Conservation (phyloP, 352 stramenopile species). For the Aphanomyces euteiches region DNA sequence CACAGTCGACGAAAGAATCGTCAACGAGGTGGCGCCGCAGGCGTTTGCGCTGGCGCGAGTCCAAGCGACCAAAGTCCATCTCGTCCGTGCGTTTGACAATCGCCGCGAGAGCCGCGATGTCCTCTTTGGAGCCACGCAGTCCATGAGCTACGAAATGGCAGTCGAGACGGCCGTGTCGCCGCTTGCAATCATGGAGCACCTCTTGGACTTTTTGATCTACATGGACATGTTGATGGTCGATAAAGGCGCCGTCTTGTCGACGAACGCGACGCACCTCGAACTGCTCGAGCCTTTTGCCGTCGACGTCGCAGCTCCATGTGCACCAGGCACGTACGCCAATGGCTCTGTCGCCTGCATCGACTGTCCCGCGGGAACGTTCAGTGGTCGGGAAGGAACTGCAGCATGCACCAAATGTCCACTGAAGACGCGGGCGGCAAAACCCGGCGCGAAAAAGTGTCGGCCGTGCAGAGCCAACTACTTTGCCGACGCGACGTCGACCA, state of each 20-base stretch:
- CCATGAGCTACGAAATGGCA: no score
- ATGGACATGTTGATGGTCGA: constrained; percentile 15
- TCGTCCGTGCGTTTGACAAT: not conserved
- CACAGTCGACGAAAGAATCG: not conserved
- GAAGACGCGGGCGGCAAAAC: not conserved
- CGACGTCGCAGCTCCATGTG: not conserved
- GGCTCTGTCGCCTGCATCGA: not conserved
- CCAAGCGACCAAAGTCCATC: no score
- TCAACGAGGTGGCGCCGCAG: not conserved
- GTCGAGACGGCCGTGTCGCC: not conserved
- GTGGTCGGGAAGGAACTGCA: not conserved
- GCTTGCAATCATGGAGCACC: not conserved
- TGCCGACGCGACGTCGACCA: not conserved
- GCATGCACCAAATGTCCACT: not conserved
- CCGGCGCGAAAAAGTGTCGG: not conserved
- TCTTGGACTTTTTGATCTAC: not conserved
- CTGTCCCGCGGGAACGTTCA: constrained; percentile 2
- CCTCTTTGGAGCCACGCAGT: not conserved
- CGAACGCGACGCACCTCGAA: not conserved
- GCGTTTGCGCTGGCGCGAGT: no score
- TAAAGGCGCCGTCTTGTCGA: not conserved
- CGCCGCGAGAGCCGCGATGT: not conserved
- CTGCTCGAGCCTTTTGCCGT: not conserved
- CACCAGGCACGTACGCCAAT: not conserved
- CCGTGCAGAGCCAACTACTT: not conserved